phyloP scores from a whole-genome alignment of 352 stramenopile genomes.

The Phytopythium litorale region DNA sequence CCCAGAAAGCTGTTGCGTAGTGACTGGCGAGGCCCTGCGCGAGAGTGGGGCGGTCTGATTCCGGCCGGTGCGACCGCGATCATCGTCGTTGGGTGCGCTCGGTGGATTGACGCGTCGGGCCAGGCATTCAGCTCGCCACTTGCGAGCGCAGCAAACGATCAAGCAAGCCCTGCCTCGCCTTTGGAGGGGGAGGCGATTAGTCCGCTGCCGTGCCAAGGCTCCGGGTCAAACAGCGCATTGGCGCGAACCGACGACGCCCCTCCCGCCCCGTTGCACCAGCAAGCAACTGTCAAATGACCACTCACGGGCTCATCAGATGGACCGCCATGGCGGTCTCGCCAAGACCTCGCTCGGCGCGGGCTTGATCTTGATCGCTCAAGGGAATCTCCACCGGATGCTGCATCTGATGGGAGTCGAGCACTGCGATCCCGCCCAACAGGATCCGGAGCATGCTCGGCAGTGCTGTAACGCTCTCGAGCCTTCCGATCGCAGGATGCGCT shows the following conservation, averaged over 20 bases:
- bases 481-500: background rate
- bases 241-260: conserved; percentile 1
- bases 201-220: background rate
- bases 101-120: no score
- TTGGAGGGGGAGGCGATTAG: conserved; percentile 2
- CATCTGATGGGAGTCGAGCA: no score
- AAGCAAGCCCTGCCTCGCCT: background rate
- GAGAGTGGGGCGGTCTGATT: background rate
- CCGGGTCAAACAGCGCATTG: conserved; percentile 1
- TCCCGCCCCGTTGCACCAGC: background rate
- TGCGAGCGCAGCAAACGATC: background rate
- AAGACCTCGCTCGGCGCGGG: no score
- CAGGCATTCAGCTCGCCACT: background rate
- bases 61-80: background rate
- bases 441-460: no score
- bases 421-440: no score
- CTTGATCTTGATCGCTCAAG: no score
- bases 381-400: no score
- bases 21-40: background rate
- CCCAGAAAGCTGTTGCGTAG: background rate
- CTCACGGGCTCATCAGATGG: no score
- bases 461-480: background rate
- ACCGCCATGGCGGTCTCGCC: no score
- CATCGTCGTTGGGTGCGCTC: background rate
- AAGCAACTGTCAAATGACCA: background rate